phyloP scores from a whole-genome alignment of 768 basidiomycete species.

The Psilocybe azurescens region DNA sequence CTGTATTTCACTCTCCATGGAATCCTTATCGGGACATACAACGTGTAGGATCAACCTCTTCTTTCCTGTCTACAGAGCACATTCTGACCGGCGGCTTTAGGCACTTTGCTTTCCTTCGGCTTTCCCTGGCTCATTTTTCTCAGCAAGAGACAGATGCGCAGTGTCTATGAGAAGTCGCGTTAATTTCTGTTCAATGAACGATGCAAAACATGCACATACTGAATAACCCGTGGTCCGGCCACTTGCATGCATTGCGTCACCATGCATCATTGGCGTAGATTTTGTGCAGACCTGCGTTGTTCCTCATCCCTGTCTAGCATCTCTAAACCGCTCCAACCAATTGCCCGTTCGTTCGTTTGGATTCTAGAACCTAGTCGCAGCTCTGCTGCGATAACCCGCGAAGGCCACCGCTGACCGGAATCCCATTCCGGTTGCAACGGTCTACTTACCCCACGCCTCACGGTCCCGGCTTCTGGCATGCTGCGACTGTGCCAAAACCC shows the following conservation, averaged over 20 bases:
- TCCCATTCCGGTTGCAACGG: not conserved
- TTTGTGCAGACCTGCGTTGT: no score
- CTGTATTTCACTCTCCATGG: not conserved
- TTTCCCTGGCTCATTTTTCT: not conserved
- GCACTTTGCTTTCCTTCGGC: not conserved
- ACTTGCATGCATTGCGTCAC: not conserved
- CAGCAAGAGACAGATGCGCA: slow-evolving; percentile 4
- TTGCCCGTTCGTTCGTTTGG: not conserved
- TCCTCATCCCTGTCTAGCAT: not conserved
- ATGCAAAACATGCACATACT: not conserved
- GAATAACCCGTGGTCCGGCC: not conserved
- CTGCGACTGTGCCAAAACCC: not conserved
- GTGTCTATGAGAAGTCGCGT: not conserved
- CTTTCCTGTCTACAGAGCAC: not conserved
- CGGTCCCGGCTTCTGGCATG: not conserved
- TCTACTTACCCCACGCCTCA: not conserved
- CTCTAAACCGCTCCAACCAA: not conserved
- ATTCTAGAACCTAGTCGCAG: not conserved
- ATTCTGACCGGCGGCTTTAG: not conserved
- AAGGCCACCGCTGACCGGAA: not conserved
- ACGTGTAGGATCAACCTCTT: not conserved
- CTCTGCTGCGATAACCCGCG: not conserved
- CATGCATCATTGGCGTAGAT: not conserved
- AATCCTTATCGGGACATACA: not conserved
- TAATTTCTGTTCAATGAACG: not conserved